phyloP scores from a whole-genome alignment of 768 basidiomycete genomes.

The Tricholoma sp. region DNA sequence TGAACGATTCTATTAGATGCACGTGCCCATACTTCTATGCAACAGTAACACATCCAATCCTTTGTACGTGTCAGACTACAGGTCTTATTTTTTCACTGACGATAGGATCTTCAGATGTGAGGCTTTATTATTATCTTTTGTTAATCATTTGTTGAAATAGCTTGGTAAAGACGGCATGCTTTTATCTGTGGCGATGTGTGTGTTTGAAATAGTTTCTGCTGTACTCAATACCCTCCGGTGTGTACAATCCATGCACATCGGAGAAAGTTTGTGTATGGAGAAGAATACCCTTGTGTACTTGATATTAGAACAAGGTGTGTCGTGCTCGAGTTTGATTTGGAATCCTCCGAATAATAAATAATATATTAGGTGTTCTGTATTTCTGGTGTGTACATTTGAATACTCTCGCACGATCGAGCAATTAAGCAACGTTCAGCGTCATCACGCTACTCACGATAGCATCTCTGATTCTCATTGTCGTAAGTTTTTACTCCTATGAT shows the following conservation, averaged over 20 bases:
- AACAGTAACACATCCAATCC: not conserved
- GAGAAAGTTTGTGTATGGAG: constrained; percentile 9
- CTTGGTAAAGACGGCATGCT: no score
- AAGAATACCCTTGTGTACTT: constrained; percentile 18
- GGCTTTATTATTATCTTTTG: no score
- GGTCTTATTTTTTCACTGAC: no score
- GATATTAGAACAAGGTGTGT: constrained; percentile 22
- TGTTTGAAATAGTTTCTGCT: constrained; percentile 6
- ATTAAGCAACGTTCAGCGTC: constrained; percentile 7
- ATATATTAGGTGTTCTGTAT: not conserved
- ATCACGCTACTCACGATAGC: constrained; percentile 20
- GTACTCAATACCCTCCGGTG: constrained; percentile 18
- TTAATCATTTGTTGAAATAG: no score
- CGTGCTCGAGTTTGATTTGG: not conserved
- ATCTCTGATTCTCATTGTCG: constrained; percentile 19
- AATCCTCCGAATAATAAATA: not conserved
- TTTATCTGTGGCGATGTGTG: no score
- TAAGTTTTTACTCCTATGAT: constrained; percentile 7
- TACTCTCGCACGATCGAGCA: not conserved
- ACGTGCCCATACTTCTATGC: constrained; percentile 15
- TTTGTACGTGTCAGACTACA: not conserved
- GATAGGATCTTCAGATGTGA: no score
- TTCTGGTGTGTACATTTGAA: not conserved
- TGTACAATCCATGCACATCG: constrained; percentile 18
- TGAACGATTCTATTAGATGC: constrained; percentile 5